These are phyloP conservation scores for Thielaviopsis punctulata DNA, from an alignment of 2,329 filamentous ascomycete genomes.

Conservation along the genomic window DNA sequence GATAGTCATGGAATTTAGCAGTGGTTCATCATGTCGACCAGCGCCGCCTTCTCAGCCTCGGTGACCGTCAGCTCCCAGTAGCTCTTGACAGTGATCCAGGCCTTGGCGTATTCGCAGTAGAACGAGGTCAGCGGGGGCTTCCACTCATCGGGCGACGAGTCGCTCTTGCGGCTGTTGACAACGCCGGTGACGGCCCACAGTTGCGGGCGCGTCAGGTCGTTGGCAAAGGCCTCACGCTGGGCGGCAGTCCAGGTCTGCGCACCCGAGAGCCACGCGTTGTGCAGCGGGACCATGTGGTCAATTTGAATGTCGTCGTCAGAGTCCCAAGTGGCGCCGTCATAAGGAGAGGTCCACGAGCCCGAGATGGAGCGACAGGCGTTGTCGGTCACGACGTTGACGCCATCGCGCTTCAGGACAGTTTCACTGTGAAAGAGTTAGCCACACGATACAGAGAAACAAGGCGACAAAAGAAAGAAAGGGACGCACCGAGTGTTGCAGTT, in stretches of 20 bases:
- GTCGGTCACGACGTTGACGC: constrained; percentile 40
- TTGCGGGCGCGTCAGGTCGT: constrained; percentile 60
- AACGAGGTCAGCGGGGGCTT: constrained; percentile 52
- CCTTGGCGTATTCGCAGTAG: constrained; percentile 61
- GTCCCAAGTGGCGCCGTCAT: constrained; percentile 57
- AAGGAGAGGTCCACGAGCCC: constrained; percentile 55
- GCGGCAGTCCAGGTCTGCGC: constrained; percentile 54
- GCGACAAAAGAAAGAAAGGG: neutral
- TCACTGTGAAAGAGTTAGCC: constrained; percentile 27
- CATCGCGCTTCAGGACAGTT: constrained; percentile 57
- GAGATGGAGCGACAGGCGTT: constrained; percentile 43
- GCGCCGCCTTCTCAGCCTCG: constrained; percentile 50
- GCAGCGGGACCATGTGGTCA: constrained; percentile 67
- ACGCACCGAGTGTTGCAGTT: constrained; percentile 48
- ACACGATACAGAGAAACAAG: neutral
- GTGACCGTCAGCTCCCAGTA: constrained; percentile 54
- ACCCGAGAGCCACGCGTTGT: constrained; percentile 67
- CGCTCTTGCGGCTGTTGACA: constrained; percentile 59
- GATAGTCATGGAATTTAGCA: constrained; percentile 32
- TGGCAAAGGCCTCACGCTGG: constrained; percentile 53
- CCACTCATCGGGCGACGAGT: constrained; percentile 57
- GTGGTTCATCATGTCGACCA: constrained; percentile 45
- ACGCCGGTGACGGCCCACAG: constrained; percentile 63
- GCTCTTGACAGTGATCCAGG: constrained; percentile 65
- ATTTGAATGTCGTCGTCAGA: constrained; percentile 57